Conservation (phyloP, 371 early-diverging fungal species). For the Mucor circinelloides region DNA sequence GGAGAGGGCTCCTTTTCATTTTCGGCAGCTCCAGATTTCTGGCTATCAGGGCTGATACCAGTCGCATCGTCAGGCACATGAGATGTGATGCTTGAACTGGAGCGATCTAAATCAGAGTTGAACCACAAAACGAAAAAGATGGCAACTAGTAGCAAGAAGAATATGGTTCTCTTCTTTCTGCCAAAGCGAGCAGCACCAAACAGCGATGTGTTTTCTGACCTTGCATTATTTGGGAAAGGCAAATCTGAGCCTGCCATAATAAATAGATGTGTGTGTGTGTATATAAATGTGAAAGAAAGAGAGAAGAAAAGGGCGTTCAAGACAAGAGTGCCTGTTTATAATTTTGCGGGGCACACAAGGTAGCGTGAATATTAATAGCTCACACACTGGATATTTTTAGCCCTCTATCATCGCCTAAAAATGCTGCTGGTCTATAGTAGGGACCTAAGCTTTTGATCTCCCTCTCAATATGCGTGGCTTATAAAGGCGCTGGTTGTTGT, state of each 20-base stretch:
- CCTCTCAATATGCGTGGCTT: not conserved
- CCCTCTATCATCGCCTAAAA: too few relatives aligned
- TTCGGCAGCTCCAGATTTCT: not conserved
- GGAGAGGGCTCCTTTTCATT: not conserved
- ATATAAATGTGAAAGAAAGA: too few relatives aligned
- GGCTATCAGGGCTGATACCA: slow-evolving; percentile 4
- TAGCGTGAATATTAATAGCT: not conserved
- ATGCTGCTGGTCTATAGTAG: not conserved
- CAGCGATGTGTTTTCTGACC: slow-evolving; percentile 8
- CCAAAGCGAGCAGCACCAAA: slow-evolving; percentile 20
- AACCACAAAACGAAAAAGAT: slow-evolving; percentile 25
- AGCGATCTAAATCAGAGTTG: slow-evolving; percentile 17
- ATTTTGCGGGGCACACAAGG: slow-evolving; percentile 3
- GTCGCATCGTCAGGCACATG: not conserved
- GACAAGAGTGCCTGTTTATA: not conserved
- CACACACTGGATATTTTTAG: not conserved
- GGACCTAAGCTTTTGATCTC: not conserved
- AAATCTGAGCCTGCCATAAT: slow-evolving; percentile 25
- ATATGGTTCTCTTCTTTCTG: slow-evolving; percentile 15
- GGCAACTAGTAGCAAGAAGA: slow-evolving; percentile 17
- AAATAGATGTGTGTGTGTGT: not conserved
- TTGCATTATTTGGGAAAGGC: slow-evolving; percentile 21
- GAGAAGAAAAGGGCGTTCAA: slow-evolving; percentile 2
- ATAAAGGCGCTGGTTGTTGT: not conserved
- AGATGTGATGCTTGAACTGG: not conserved